Evolutionary conservation across 805 yeast genomes (phyloP), one percentile per base, ranked within the genome.

Genomic region (Citeromyces matritensis): DNA sequence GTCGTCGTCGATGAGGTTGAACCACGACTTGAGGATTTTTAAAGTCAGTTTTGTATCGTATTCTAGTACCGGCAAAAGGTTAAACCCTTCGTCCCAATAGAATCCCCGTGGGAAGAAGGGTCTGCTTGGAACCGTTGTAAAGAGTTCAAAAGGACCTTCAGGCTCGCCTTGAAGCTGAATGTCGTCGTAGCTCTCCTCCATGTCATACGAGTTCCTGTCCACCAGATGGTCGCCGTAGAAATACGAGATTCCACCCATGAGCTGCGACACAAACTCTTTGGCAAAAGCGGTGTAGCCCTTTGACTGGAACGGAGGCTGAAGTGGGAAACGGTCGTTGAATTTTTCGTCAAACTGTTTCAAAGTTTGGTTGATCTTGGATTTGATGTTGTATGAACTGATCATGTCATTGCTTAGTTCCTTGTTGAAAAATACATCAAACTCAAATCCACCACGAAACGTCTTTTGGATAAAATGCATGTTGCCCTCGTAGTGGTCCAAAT

Each of bases 61-160:
- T 30, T 78, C 77, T 42, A 81, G 52, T 25, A 91, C 58, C 6
- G 94, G 94, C 26, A 86, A 58, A 37, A 88, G 59, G 50, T 88
- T 95, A 53, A 91, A 91, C 0, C 98, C 98, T 55, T 91, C 98
- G 53, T 91, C 98, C 98, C 98, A 91, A 47, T 82, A 84, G 47
- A 91, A 91, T 0, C 98, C 98, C 39, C 98, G 66, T 3, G 98
- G 97, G 53, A 91, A 91, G 46, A 82, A 83, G 1, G 94, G 83
- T 32, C 98, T 65, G 30, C 95, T 82, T 2, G 98, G 98, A 23
- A 84, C 91, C 14, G 84, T 63, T 0, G 91, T 69, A 44, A 85
- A 82, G 30, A 91, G 55, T 39, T 76, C 82, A 37, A 58, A 54
- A 2, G 95, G 94, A 0, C 86, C 91, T 44, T 82, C 94, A 9